Evolutionary conservation across 768 basidiomycete species (phyloP).

Genomic region (Rickenella mellea): DNA sequence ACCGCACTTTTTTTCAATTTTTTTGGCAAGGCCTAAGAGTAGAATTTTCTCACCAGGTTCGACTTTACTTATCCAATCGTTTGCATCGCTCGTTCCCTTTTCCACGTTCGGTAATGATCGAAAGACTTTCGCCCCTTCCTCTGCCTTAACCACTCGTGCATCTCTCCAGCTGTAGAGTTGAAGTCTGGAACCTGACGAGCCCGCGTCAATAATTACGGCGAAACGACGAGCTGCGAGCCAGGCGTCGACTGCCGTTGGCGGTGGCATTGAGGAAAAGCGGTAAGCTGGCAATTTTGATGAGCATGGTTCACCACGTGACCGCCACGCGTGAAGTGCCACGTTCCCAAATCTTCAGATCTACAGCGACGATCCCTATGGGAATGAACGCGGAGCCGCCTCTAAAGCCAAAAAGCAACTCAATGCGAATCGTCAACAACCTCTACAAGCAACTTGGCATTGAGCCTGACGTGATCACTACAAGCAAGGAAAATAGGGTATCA

Average conservation of each 20-base stretch:
- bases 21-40: neutral
- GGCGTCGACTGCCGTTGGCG: slow-evolving; percentile 57
- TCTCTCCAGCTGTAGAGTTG: slow-evolving; percentile 98
- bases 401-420: too few species aligned
- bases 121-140: slow-evolving; percentile 38
- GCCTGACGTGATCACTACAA: too few species aligned
- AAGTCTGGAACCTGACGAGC: slow-evolving; percentile 90
- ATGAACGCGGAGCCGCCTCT: too few species aligned
- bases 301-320: too few species aligned
- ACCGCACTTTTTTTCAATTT: slow-evolving; percentile 1
- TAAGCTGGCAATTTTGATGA: too few species aligned
- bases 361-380: too few species aligned
- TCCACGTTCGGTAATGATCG: slow-evolving; percentile 74
- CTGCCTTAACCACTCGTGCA: slow-evolving; percentile 50
- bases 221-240: slow-evolving; percentile 79
- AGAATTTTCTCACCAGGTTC: slow-evolving; percentile 70
- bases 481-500: too few species aligned
- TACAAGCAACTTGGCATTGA: too few species aligned
- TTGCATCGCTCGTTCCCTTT: slow-evolving; percentile 75
- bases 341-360: too few species aligned
- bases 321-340: too few species aligned
- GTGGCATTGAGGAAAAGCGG: slow-evolving; percentile 47
- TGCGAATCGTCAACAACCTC: too few species aligned
- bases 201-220: slow-evolving; percentile 96
- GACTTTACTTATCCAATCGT: slow-evolving; percentile 84